Percentiles rank a stretch among this genome's conserved stretches.
Conservation (phyloP, 1,284 basidiomycete species). For the Golubevia sp. region DNA sequence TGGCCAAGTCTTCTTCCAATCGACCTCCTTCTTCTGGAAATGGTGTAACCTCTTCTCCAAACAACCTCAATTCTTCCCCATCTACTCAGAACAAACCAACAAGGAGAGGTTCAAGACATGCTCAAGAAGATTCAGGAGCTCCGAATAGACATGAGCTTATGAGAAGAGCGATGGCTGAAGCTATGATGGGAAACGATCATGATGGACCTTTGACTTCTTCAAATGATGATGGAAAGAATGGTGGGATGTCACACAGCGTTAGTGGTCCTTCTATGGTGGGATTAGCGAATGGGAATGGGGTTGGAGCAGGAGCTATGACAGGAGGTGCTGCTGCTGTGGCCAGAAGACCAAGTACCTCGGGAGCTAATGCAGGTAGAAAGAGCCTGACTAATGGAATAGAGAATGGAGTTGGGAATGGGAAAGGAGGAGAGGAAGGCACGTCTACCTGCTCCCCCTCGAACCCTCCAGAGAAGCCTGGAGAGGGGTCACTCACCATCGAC, state of each 20-base stretch:
- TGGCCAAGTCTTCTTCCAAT: too few relatives aligned
- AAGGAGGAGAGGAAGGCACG: background rate
- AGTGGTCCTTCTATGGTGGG: background rate
- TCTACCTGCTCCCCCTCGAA: background rate
- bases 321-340: background rate
- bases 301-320: background rate
- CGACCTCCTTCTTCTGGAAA: too few relatives aligned
- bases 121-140: slow-evolving; percentile 10
- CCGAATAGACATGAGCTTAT: slow-evolving; percentile 47
- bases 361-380: background rate
- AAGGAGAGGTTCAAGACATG: background rate
- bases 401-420: background rate
- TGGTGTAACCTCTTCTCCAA: background rate
- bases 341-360: slow-evolving; percentile 8
- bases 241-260: slow-evolving; percentile 5
- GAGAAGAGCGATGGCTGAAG: slow-evolving; percentile 46
- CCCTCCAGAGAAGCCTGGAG: slow-evolving; percentile 21
- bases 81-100: background rate
- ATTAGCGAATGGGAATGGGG: background rate
- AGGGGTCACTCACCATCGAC: slow-evolving; percentile 40
- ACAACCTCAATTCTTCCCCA: background rate
- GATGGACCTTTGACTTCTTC: slow-evolving; percentile 23
- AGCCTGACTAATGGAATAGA: background rate
- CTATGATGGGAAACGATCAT: slow-evolving; percentile 24
- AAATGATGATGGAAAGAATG: slow-evolving; percentile 23